Conservation (phyloP, 768 basidiomycete genomes). For the Pleurotus ostreatus region DNA sequence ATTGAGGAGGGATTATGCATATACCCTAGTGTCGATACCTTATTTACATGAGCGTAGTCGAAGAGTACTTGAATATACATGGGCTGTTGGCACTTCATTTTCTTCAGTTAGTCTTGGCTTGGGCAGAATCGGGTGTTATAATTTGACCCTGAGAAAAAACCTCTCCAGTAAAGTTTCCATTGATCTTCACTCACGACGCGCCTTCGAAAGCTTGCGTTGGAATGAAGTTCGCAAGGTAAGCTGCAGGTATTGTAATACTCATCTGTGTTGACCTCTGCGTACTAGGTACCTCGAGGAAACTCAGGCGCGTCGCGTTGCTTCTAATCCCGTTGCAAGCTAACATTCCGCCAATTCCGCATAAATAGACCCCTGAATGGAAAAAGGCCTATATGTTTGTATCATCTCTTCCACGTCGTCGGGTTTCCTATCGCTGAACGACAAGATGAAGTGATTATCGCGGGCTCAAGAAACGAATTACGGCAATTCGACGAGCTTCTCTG, state of each 20-base stretch:
- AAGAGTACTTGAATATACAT: no score
- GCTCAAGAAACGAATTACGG: constrained; percentile 63
- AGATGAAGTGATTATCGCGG: constrained; percentile 61
- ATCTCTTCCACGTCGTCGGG: background rate
- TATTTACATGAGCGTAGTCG: no score
- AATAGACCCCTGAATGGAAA: constrained; percentile 72
- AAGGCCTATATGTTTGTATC: constrained; percentile 58
- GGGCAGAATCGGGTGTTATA: no score
- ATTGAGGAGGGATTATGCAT: background rate
- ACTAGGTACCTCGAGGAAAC: constrained; percentile 66
- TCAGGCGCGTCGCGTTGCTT: constrained; percentile 36
- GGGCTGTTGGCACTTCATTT: no score
- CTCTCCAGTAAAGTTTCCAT: no score
- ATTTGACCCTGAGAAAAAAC: no score
- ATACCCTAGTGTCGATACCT: background rate
- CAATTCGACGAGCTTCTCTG: constrained; percentile 39
- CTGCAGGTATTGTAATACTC: background rate
- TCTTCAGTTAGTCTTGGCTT: no score
- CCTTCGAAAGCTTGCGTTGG: no score
- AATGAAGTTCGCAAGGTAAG: constrained; percentile 63
- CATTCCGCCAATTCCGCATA: background rate
- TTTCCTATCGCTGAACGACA: background rate
- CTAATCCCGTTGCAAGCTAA: background rate
- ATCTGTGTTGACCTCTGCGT: background rate
- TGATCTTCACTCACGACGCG: no score